Base-by-base conservation (phyloP, 2,329 filamentous ascomycete species). In the Calonectria multiphialidica region DNA sequence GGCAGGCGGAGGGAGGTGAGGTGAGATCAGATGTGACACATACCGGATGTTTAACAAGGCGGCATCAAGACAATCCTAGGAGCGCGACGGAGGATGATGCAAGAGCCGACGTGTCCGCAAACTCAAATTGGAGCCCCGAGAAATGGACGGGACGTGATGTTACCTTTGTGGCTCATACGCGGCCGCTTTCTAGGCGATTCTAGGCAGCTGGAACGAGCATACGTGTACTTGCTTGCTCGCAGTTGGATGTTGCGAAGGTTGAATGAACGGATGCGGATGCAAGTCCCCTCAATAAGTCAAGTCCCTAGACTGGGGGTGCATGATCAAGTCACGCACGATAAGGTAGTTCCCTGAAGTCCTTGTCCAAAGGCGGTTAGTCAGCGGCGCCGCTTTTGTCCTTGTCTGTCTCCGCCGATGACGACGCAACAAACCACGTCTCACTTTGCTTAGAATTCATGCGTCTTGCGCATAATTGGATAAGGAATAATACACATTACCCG, bases 51-150 rank as follows among this genome's bases (percentile, higher is more conserved):
- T 63, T 70, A 59, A 59, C 40, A 72, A 55, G 42, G 72, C 67
- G 66, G 66, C 61, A 72, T 67, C 66, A 73, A 76, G 66, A 40
- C 70, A 57, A 53, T 16, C 21, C 45, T 55, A 62, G 45, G 57
- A 50, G 35, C 59, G 72, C 59, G 63, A 55, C 25, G 64, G 59
- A 61, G 13, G 33, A 76, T 73, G 74, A 77, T 75, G 77, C 74
- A 78, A 79, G 69, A 72, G 71, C 71, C 75, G 75, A 72, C 77
- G 76, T 79, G 77, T 77, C 77, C 77, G 68, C 69, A 76, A 71
- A 67, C 62, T 74, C 66, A 63, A 73, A 78, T 44, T n/a, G 72
- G 61, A 47, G 44, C 70, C 44, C 68, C 62, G 53, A 71, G 64
- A 64, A 64, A 50, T 66, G 49, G 64, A 42, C 64, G 44, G 50